Evolutionary conservation across 1,139 yeast genomes (phyloP).

Genomic region (Scheffersomyces cryptocercus): DNA sequence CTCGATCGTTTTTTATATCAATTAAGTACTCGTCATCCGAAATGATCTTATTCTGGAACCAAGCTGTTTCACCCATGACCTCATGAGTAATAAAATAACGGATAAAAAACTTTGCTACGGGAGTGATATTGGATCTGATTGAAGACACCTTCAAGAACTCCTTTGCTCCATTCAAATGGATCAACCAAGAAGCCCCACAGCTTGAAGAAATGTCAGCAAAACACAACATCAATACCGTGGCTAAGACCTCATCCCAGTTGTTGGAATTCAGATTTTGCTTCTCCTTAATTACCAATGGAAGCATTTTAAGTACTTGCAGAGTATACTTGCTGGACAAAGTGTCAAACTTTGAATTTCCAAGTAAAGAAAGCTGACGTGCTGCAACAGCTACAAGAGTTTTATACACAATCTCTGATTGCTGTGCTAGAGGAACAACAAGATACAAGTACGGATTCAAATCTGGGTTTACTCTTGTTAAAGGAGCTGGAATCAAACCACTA

Average conservation of each 20-base stretch:
- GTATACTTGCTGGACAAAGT: slow-evolving; percentile 24
- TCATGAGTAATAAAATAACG: slow-evolving; percentile 39
- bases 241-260: slow-evolving; percentile 40
- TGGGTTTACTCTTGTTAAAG: slow-evolving; percentile 12
- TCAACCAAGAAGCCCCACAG: slow-evolving; percentile 37
- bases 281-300: slow-evolving; percentile 26
- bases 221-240: slow-evolving; percentile 36
- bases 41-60: slow-evolving; percentile 20
- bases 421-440: slow-evolving; percentile 34
- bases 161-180: slow-evolving; percentile 36
- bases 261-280: slow-evolving; percentile 17
- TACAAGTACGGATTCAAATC: slow-evolving; percentile 35
- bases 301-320: slow-evolving; percentile 22
- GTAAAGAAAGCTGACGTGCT: slow-evolving; percentile 31
- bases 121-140: slow-evolving; percentile 19
- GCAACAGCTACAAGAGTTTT: slow-evolving; percentile 34
- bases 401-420: slow-evolving; percentile 27
- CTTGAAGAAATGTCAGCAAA: slow-evolving; percentile 38
- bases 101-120: slow-evolving; percentile 30
- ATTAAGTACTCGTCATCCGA: slow-evolving; percentile 26
- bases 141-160: slow-evolving; percentile 25
- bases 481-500: slow-evolving; percentile 2
- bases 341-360: slow-evolving; percentile 26
- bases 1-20: slow-evolving; percentile 27
- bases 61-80: slow-evolving; percentile 42